phyloP scores from a whole-genome alignment of 2,329 filamentous ascomycete genomes.

The Chrysoporthe cubensis region DNA sequence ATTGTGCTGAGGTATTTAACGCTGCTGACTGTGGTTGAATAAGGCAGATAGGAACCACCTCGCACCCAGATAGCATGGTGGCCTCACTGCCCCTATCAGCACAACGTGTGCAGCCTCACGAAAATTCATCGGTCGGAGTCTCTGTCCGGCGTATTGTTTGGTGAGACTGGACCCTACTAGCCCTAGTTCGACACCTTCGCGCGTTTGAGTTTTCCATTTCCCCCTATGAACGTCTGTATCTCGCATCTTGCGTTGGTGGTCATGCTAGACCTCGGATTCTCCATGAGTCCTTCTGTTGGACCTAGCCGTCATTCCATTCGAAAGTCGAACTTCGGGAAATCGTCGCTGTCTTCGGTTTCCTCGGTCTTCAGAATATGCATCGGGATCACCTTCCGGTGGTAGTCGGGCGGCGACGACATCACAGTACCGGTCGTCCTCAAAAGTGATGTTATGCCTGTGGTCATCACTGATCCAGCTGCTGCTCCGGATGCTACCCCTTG shows the following conservation, averaged over 20 bases:
- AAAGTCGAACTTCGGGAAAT: conserved; percentile 7
- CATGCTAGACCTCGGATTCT: not conserved
- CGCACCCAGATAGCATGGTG: not conserved
- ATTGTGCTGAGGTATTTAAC: not conserved
- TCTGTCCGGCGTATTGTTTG: not conserved
- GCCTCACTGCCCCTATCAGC: not conserved
- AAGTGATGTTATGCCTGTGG: conserved; percentile 15
- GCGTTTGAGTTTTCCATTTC: not conserved
- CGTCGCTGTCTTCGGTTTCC: conserved; percentile 5
- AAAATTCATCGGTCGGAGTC: not conserved
- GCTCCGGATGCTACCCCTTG: conserved; percentile 24
- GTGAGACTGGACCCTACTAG: not conserved
- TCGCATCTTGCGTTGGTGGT: not conserved
- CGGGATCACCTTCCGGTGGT: not conserved
- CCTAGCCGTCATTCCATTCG: not conserved
- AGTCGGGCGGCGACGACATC: conserved; percentile 8
- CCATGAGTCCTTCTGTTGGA: not conserved
- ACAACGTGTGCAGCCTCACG: not conserved
- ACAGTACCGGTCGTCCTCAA: conserved; percentile 15
- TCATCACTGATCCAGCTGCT: conserved; percentile 23
- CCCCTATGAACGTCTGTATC: not conserved
- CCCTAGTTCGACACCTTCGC: not conserved
- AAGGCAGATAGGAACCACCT: not conserved
- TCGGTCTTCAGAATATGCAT: conserved; percentile 6
- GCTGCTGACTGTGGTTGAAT: not conserved